phyloP scores from a whole-genome alignment of 768 basidiomycete genomes.

The Hygrocybe coccinea region DNA sequence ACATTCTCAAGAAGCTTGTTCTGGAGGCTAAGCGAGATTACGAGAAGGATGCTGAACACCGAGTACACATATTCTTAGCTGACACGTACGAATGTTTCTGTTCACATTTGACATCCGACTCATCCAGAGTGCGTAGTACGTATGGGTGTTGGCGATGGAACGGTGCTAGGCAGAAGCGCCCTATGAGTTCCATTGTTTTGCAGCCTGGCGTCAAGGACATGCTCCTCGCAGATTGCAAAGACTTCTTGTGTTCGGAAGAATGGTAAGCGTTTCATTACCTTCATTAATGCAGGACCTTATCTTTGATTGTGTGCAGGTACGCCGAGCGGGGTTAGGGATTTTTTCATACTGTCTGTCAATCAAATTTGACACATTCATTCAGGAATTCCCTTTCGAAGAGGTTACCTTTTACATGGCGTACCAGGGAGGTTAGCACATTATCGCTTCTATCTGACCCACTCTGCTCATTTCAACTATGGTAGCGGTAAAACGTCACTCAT shows the following conservation, averaged over 20 bases:
- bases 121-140: conserved; percentile 37
- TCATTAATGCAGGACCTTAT: conserved; percentile 16
- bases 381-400: conserved; percentile 87
- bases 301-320: conserved; percentile 52
- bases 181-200: conserved; percentile 88
- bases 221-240: conserved; percentile 81
- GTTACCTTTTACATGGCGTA: conserved; percentile 80
- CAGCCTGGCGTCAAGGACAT: conserved; percentile 89
- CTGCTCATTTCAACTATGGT: conserved; percentile 17
- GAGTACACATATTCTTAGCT: conserved; percentile 84
- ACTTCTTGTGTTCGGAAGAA: conserved; percentile 78
- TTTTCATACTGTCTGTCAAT: conserved; percentile 13
- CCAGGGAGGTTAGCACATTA: conserved; percentile 61
- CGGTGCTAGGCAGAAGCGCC: conserved; percentile 81
- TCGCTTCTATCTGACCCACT: conserved; percentile 8
- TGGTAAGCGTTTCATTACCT: conserved; percentile 50
- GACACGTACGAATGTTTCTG: conserved; percentile 62
- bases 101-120: conserved; percentile 9
- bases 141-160: conserved; percentile 85
- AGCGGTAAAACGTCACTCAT: conserved; percentile 86
- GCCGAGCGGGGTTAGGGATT: conserved; percentile 70
- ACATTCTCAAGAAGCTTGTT: conserved; percentile 81
- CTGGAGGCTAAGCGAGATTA: conserved; percentile 84
- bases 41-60: conserved; percentile 86
- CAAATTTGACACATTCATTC: conserved; percentile 10